phyloP scores from a whole-genome alignment of 768 basidiomycete species.

The Boletus bicolor region DNA sequence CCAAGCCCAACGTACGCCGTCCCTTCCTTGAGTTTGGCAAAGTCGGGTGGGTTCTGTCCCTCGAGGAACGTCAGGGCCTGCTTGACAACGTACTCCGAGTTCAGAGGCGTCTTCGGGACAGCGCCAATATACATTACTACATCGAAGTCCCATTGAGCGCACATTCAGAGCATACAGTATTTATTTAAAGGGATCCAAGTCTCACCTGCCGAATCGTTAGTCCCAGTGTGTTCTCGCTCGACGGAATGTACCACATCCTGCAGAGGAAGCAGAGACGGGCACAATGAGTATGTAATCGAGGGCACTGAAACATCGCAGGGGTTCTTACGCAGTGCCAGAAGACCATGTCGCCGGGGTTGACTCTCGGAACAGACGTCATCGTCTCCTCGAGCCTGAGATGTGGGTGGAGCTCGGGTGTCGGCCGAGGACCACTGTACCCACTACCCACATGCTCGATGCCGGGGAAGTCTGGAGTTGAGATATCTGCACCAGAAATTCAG shows the following conservation, averaged over 20 bases:
- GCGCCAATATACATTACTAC: constrained; percentile 79
- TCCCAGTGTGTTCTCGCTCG: constrained; percentile 50
- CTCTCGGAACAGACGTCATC: constrained; percentile 70
- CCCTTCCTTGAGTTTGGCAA: constrained; percentile 48
- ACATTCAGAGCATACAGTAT: background rate
- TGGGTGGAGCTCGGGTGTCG: constrained; percentile 58
- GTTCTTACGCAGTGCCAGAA: constrained; percentile 66
- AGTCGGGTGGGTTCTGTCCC: constrained; percentile 70
- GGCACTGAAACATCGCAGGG: background rate
- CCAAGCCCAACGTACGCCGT: constrained; percentile 40
- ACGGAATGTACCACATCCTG: constrained; percentile 48
- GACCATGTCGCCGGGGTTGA: constrained; percentile 73
- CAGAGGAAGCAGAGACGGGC: constrained; percentile 15
- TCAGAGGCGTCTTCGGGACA: constrained; percentile 60
- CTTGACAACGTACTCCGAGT: constrained; percentile 55
- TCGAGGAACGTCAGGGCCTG: constrained; percentile 62
- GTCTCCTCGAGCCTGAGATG: constrained; percentile 60
- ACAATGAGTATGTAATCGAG: background rate
- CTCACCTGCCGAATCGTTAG: constrained; percentile 53
- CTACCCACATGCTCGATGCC: constrained; percentile 35
- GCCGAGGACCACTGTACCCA: constrained; percentile 40
- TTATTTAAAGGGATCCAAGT: background rate
- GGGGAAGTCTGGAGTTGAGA: constrained; percentile 49
- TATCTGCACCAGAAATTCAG: constrained; percentile 33
- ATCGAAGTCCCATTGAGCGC: background rate